A percentile compares a stretch with the other conserved stretches of the same genome.
phyloP scores from a whole-genome alignment of 2,329 filamentous ascomycete species.

The Penicillium sp. region DNA sequence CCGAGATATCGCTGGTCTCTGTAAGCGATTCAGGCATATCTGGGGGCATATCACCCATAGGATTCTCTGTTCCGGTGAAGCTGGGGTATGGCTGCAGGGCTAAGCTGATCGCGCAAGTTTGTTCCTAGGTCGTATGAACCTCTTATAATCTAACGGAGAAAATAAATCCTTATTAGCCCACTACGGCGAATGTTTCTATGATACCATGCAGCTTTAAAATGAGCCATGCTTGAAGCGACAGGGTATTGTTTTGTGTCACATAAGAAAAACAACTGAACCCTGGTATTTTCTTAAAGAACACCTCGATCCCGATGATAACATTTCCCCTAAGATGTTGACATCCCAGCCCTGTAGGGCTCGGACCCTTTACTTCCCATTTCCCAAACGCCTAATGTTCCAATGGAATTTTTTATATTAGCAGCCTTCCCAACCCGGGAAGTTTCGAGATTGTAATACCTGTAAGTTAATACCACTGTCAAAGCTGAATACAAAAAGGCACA shows the following conservation, averaged over 20 bases:
- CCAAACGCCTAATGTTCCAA: neutral
- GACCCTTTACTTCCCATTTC: neutral
- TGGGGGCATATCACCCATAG: neutral
- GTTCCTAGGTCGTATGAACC: neutral
- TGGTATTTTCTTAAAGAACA: neutral
- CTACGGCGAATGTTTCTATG: neutral
- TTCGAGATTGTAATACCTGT: neutral
- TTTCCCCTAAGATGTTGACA: constrained; percentile 1
- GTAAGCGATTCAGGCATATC: neutral
- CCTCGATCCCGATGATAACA: neutral
- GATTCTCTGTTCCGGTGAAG: neutral
- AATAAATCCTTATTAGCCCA: neutral
- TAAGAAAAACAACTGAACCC: neutral
- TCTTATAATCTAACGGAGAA: neutral
- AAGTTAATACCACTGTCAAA: neutral
- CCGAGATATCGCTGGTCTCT: neutral
- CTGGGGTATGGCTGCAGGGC: neutral
- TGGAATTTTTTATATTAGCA: neutral
- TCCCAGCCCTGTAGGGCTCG: neutral
- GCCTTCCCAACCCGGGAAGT: too few species aligned
- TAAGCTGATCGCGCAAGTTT: neutral
- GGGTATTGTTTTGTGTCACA: neutral
- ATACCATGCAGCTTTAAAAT: neutral
- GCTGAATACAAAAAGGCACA: neutral
- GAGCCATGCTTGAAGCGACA: neutral